Percentiles rank a stretch among this genome's conserved stretches.
Conservation (phyloP, 805 yeast genomes). For the Jamesozyma lodderae region DNA sequence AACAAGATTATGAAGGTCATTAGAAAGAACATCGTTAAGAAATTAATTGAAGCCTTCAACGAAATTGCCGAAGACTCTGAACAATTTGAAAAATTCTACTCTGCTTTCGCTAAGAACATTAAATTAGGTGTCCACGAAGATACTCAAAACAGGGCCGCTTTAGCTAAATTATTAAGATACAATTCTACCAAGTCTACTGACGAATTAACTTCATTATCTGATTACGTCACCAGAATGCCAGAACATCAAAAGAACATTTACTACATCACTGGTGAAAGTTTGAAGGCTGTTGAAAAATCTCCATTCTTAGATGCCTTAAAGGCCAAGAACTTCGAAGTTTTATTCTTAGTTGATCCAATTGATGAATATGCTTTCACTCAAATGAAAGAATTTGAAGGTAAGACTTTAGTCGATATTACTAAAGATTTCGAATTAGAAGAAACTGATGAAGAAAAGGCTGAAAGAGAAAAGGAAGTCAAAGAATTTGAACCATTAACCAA, state of each 20-base stretch:
- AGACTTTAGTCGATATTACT: constrained; percentile 96
- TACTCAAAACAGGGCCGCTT: constrained; percentile 90
- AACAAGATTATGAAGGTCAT: constrained; percentile 99
- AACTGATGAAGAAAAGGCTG: constrained; percentile 93
- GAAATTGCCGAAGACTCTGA: constrained; percentile 99
- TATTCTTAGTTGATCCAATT: constrained; percentile 97
- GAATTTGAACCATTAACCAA: constrained; percentile 90
- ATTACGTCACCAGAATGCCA: constrained; percentile 98
- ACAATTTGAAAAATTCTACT: constrained; percentile 97
- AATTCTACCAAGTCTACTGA: constrained; percentile 93
- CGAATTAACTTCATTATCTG: constrained; percentile 89
- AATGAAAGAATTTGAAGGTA: constrained; percentile 98
- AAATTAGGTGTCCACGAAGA: constrained; percentile 99
- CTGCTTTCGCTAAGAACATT: constrained; percentile 95
- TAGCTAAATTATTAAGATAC: constrained; percentile 94
- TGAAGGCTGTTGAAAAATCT: constrained; percentile 96
- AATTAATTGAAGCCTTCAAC: constrained; percentile 95
- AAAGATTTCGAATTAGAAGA: constrained; percentile 98
- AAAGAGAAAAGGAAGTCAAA: constrained; percentile 87
- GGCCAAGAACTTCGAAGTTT: constrained; percentile 97
- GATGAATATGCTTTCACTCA: constrained; percentile 99
- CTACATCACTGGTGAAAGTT: constrained; percentile 97
- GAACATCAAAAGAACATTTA: constrained; percentile 99
- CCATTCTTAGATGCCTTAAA: constrained; percentile 98
- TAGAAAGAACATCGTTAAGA: constrained; percentile 98